Evolutionary conservation across 1,284 basidiomycete species (phyloP), one percentile per base, ranked within the genome.

Genomic region (Thelephora terrestris): DNA sequence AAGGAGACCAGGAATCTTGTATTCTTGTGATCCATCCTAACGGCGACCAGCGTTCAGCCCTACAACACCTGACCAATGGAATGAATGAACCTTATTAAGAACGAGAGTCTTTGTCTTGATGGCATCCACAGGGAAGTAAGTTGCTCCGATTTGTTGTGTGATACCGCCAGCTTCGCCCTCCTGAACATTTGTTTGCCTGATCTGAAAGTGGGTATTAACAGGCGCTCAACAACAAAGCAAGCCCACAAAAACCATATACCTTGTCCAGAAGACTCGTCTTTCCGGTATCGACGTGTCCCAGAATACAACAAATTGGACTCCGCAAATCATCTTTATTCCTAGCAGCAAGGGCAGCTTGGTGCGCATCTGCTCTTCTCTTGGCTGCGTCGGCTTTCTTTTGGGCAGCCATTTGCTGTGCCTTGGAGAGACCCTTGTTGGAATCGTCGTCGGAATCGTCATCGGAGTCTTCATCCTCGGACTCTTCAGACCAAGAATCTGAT

Each of bases 101-200:
- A 96, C 92, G 17, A 74, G 73, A 1, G 95, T 98, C 76, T 99
- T 99, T 49, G 80, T 79, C 67, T 86, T 81, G 64, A 99, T 96
- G 6, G 93, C 92, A n/a, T 94, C 89, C 45, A 88, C 85, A 43
- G 96, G 96, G 82, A 99, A 99, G 75, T 96, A 99, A 0, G 96
- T 99, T n/a, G 96, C 96, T 75, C 96, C 96, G 58, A 99, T 99
- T 65, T 99, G 96, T 69, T 99, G 96, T 0, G 96, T 99, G 65
- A 99, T 99, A 74, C 96, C 96, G 63, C 96, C 96, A 2, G 96
- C 96, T 78, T 99, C 96, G 51, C 96, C 96, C 66, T 97, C 95
- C 72, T 99, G 95, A 17, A 99, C 96, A 59, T 98, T 98, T 7
- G 95, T 99, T 85, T 99, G 95, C 59, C 96, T 93, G 64, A 99